Evolutionary conservation across 345 rosid species (phyloP).

Genomic region (Syzygium oleosum): DNA sequence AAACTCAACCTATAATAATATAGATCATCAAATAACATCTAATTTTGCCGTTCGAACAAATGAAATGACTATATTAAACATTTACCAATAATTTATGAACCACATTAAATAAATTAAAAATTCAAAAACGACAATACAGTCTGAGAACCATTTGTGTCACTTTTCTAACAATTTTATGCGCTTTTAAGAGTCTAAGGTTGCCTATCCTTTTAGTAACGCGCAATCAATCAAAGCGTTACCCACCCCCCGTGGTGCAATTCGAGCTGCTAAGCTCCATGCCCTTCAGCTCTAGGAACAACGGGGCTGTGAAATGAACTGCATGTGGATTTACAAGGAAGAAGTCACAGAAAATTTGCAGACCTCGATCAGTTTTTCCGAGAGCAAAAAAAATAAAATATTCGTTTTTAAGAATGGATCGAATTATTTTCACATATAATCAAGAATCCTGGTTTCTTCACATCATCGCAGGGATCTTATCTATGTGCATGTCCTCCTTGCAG

Average conservation of each 20-base stretch:
- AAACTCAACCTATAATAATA: background rate
- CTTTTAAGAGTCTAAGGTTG: background rate
- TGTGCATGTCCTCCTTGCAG: background rate
- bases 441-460: background rate
- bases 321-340: background rate
- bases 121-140: rapidly evolving
- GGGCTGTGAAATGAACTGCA: background rate
- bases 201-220: background rate
- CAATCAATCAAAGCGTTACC: background rate
- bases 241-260: background rate
- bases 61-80: background rate
- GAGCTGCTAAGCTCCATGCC: background rate
- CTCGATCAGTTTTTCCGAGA: background rate
- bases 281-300: background rate
- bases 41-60: background rate
- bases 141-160: background rate
- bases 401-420: background rate
- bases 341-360: background rate
- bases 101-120: background rate
- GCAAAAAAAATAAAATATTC: background rate
- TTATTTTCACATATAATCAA: background rate
- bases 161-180: background rate
- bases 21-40: background rate
- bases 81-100: background rate
- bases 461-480: background rate